Evolutionary conservation across 1,139 yeast species (phyloP).

Genomic region (Yamadazyma diospyri): DNA sequence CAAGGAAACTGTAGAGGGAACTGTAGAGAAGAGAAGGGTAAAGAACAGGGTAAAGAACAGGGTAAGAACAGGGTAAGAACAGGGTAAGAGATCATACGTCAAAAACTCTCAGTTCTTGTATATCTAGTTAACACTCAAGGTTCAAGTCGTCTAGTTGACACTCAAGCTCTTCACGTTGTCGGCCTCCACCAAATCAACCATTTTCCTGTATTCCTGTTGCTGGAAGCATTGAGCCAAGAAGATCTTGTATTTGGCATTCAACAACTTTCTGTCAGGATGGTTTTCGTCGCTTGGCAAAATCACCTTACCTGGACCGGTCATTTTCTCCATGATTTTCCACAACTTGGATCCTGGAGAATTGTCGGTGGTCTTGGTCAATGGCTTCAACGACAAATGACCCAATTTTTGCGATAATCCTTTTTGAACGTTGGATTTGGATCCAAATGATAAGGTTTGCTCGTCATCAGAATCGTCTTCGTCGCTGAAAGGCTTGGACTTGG

Average conservation of each 20-base stretch:
- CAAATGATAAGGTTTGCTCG: conserved; percentile 53
- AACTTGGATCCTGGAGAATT: conserved; percentile 50
- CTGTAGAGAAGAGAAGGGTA: no score
- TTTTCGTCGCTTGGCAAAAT: conserved; percentile 59
- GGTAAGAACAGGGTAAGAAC: no score
- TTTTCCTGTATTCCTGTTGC: conserved; percentile 70
- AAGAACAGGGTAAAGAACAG: no score
- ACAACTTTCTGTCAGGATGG: conserved; percentile 65
- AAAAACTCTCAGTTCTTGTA: no score
- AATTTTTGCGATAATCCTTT: conserved; percentile 45
- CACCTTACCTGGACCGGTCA: conserved; percentile 81
- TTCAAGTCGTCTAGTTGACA: no score
- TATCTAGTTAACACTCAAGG: no score
- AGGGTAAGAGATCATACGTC: no score
- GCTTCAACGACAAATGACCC: conserved; percentile 35
- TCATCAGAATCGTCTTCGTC: conserved; percentile 38
- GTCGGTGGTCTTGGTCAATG: conserved; percentile 27
- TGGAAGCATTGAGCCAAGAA: conserved; percentile 83
- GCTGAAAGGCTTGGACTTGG: conserved; percentile 15
- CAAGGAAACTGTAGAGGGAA: no score
- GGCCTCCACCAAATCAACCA: conserved; percentile 59
- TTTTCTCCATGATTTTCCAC: conserved; percentile 82
- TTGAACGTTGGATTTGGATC: conserved; percentile 51
- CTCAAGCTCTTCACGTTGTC: no score
- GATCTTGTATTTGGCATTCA: conserved; percentile 74